Percentiles rank a stretch among this genome's conserved stretches.
phyloP scores from a whole-genome alignment of 371 early-diverging fungal species.

The Mucor lusitanicus region DNA sequence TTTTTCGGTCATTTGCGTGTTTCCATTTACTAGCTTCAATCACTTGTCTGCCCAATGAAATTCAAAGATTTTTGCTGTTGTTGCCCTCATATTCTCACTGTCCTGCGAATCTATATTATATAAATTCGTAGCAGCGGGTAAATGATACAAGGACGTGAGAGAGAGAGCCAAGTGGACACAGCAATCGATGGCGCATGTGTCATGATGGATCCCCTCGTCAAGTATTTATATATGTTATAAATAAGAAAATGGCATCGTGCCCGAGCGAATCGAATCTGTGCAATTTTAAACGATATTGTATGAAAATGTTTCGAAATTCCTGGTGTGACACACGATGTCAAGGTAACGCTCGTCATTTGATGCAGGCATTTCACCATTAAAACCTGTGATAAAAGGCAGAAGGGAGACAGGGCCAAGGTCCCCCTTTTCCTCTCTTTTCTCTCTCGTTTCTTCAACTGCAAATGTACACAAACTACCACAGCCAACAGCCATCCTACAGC shows the following conservation, averaged over 20 bases:
- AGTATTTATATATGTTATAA: neutral
- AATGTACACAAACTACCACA: neutral
- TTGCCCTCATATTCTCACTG: neutral
- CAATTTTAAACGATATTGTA: neutral
- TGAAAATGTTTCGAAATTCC: conserved; percentile 26
- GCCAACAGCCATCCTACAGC: neutral
- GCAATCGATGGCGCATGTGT: neutral
- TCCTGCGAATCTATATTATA: neutral
- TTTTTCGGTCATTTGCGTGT: neutral
- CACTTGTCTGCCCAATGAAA: conserved; percentile 3
- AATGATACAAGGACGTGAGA: too few relatives aligned
- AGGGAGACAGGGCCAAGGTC: neutral
- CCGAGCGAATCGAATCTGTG: conserved; percentile 13
- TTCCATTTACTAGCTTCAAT: neutral
- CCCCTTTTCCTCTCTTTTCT: conserved; percentile 6
- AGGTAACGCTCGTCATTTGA: conserved; percentile 44
- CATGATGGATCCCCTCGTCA: neutral
- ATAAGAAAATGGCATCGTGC: neutral
- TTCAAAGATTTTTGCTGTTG: conserved; percentile 1
- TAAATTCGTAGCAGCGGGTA: too few relatives aligned
- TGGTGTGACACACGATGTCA: conserved; percentile 40
- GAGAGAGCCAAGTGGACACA: neutral
- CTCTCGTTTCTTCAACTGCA: neutral
- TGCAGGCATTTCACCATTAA: conserved; percentile 32
- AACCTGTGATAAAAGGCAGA: conserved; percentile 1